Percentiles rank a stretch among this genome's conserved stretches.
Evolutionary conservation across 176 grass and related monocot species (phyloP).

Genomic region (Neostapfia colusana): DNA sequence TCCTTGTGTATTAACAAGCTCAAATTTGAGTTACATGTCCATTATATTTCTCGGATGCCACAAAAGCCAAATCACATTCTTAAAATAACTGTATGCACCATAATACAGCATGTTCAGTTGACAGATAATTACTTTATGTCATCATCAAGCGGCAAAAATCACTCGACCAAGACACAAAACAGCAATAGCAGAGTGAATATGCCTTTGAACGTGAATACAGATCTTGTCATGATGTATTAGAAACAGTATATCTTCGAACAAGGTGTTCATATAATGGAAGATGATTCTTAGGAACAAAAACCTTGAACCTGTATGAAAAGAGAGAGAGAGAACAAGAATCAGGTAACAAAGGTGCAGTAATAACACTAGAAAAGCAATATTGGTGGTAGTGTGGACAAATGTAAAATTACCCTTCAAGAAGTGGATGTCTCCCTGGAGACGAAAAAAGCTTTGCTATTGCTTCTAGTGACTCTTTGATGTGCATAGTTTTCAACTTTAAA

Average conservation of each 20-base stretch:
- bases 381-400: conserved; percentile 3
- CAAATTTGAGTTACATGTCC: not conserved
- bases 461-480: conserved; percentile 63
- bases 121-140: not conserved
- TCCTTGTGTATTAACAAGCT: conserved; percentile 4
- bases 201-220: conserved; percentile 32
- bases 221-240: conserved; percentile 27
- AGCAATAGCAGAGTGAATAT: conserved; percentile 17
- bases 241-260: conserved; percentile 54
- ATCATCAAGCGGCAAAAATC: conserved; percentile 3
- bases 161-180: conserved; percentile 16
- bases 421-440: conserved; percentile 50
- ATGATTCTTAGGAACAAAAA: conserved; percentile 85
- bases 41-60: conserved; percentile 12
- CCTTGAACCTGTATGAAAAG: conserved; percentile 70
- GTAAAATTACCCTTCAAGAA: conserved; percentile 76
- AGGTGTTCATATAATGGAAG: conserved; percentile 71
- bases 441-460: conserved; percentile 90
- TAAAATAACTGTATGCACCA: conserved; percentile 8
- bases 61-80: conserved; percentile 1
- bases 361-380: conserved; percentile 5
- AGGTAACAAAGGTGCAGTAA: conserved; percentile 34
- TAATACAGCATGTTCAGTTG: not conserved
- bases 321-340: conserved; percentile 35
- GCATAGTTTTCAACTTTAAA: conserved; percentile 75